Evolutionary conservation across 2,329 filamentous ascomycete species (phyloP).

Genomic region (Tolypocladium cylindrosporum): DNA sequence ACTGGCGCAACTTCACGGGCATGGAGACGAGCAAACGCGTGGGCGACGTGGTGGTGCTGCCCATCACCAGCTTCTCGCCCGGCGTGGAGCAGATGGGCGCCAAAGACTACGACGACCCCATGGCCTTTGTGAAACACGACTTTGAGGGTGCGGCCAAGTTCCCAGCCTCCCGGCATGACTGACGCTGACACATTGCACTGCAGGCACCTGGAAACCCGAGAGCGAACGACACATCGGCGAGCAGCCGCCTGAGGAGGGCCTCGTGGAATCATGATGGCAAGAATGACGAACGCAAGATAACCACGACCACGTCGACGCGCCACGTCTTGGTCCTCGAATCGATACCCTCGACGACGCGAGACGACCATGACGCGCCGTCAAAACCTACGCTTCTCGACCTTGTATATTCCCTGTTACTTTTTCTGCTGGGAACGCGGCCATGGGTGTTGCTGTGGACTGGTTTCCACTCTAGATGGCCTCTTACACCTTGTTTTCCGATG

Average conservation of each 20-base stretch:
- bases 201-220: slow-evolving; percentile 70
- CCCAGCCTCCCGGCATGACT: slow-evolving; percentile 10
- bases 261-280: background rate
- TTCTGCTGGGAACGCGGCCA: background rate
- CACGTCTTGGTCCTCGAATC: background rate
- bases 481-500: background rate
- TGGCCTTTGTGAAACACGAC: slow-evolving; percentile 95
- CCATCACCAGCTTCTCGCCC: slow-evolving; percentile 95
- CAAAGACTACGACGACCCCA: slow-evolving; percentile 76
- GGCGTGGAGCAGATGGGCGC: slow-evolving; percentile 91
- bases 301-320: background rate
- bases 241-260: slow-evolving; percentile 13
- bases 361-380: background rate
- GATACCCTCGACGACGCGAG: background rate
- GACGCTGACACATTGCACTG: slow-evolving; percentile 3
- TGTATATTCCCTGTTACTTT: background rate
- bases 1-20: slow-evolving; percentile 81
- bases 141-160: slow-evolving; percentile 63
- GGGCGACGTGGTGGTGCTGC: slow-evolving; percentile 85
- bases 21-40: slow-evolving; percentile 77
- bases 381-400: background rate
- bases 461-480: background rate
- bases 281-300: background rate
- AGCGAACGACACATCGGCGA: slow-evolving; percentile 59
- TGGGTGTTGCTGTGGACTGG: background rate